Base-by-base conservation (phyloP, 257 asterid genomes). In the Nicotiana sylvestris region DNA sequence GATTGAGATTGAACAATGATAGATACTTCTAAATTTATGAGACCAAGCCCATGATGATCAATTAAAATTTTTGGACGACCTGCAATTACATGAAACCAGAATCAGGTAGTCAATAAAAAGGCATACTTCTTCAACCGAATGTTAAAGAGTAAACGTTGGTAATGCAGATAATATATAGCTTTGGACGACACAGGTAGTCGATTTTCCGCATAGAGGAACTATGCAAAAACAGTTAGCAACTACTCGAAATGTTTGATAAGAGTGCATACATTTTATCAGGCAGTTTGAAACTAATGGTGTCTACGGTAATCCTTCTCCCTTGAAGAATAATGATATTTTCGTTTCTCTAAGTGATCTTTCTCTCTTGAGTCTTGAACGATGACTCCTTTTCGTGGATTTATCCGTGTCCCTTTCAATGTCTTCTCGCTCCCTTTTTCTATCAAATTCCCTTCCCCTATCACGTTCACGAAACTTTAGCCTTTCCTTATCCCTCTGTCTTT, bases 221-320 rank as follows among this genome's bases (percentile, higher is more conserved):
- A 49, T 5, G 27, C 1, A 15, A 49, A 27, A 46, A 49, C 8
- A 13, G 43, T 74, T 74, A 37, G 46, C 46, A 37, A 37, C 46
- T 37, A 37, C 46, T 37, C 2, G 46, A 37, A 37, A 37, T 37
- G 43, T 0, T 37, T 37, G 43, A 37, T 37, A 37, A 37, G 43
- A 37, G 43, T 1, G 33, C 33, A 32, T 37, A 37, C 8, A 5
- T 37, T 37, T 37, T 37, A 6, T 1, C 25, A 3, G 39, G 35
- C 57, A 5, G 30, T 27, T 70, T 86, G 86, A 89, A 78, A 88
- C 88, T 70, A 92, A 80, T 90, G 93, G 51, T 91, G 97, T 84
- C 89, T 92, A 35, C 91, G 90, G 37, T 96, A 93, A 82, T 95
- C 97, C 85, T 87, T 92, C 57, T 92, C 98, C 87, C 94, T 87